Percentiles rank a stretch among this genome's conserved stretches.
phyloP scores from a whole-genome alignment of 2,329 filamentous ascomycete genomes.

The Calonectria honghensis region DNA sequence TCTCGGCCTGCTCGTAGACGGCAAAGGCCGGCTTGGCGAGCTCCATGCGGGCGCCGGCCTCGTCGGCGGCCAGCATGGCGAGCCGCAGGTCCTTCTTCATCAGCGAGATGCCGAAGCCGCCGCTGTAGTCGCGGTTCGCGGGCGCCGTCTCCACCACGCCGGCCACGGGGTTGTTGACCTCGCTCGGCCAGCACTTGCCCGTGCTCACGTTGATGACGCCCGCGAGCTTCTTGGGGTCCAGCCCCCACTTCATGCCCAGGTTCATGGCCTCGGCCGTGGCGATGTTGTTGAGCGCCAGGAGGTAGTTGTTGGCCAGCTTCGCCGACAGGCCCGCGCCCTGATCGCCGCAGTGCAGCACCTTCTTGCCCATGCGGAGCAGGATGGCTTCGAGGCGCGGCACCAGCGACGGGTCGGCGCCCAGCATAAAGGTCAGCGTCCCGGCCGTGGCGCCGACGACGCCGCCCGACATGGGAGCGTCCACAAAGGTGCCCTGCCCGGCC shows the following conservation, averaged over 20 bases:
- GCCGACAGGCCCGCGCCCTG: constrained; percentile 92
- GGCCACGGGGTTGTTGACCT: constrained; percentile 95
- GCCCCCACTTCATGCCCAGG: constrained; percentile 76
- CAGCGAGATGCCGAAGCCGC: constrained; percentile 84
- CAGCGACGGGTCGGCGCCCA: constrained; percentile 80
- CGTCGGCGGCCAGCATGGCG: constrained; percentile 82
- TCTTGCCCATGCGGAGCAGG: constrained; percentile 88
- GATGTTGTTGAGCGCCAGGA: constrained; percentile 94
- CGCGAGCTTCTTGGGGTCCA: constrained; percentile 80
- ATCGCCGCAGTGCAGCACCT: constrained; percentile 88
- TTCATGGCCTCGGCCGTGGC: constrained; percentile 81
- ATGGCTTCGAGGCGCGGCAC: constrained; percentile 80
- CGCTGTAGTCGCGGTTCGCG: constrained; percentile 83
- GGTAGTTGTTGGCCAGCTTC: constrained; percentile 98
- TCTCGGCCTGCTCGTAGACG: constrained; percentile 81
- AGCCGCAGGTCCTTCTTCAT: constrained; percentile 89
- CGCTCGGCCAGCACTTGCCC: constrained; percentile 96
- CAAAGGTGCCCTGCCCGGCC: constrained; percentile 83
- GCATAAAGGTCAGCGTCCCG: constrained; percentile 96
- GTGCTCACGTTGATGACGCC: constrained; percentile 95
- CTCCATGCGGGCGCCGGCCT: constrained; percentile 79
- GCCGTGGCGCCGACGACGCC: constrained; percentile 93
- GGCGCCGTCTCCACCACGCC: constrained; percentile 87
- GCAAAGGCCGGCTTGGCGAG: constrained; percentile 77
- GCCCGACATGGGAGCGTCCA: constrained; percentile 98